These are phyloP conservation scores for Iris macrosiphon DNA, from an alignment of 106 monocot genomes.

Conservation along the genomic window DNA sequence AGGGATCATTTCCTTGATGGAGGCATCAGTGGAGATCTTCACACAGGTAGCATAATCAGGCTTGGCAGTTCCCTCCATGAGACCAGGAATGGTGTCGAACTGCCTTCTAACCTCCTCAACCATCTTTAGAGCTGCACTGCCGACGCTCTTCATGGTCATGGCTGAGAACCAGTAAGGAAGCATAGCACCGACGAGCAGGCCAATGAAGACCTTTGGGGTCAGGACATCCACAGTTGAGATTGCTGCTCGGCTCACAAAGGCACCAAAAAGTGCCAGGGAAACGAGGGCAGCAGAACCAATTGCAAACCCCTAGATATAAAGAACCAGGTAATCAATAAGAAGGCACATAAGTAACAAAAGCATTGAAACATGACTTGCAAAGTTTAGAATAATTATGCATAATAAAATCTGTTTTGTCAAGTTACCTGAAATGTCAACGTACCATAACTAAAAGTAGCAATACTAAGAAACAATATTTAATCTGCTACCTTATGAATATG, in stretches of 20 bases:
- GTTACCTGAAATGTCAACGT: too few species aligned
- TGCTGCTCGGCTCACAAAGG: slow-evolving; percentile 33
- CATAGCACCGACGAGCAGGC: slow-evolving; percentile 34
- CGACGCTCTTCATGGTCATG: slow-evolving; percentile 73
- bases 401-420: background rate
- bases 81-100: slow-evolving; percentile 64
- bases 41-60: slow-evolving; percentile 66
- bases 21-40: slow-evolving; percentile 67
- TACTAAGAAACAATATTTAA: too few species aligned
- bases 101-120: slow-evolving; percentile 67
- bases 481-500: too few species aligned
- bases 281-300: slow-evolving; percentile 35
- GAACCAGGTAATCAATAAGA: too few species aligned
- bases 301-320: slow-evolving; percentile 32
- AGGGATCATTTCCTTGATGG: slow-evolving; percentile 65
- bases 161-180: slow-evolving; percentile 80
- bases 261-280: slow-evolving; percentile 38
- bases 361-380: background rate
- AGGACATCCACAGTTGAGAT: slow-evolving; percentile 26
- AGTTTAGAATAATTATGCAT: background rate
- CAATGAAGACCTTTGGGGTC: slow-evolving; percentile 35
- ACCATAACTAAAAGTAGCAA: too few species aligned
- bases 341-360: background rate
- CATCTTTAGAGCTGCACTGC: slow-evolving; percentile 68
- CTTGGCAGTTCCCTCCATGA: slow-evolving; percentile 53